Conservation (phyloP, 78 protist species). For the Pelomyxa schiedti region DNA sequence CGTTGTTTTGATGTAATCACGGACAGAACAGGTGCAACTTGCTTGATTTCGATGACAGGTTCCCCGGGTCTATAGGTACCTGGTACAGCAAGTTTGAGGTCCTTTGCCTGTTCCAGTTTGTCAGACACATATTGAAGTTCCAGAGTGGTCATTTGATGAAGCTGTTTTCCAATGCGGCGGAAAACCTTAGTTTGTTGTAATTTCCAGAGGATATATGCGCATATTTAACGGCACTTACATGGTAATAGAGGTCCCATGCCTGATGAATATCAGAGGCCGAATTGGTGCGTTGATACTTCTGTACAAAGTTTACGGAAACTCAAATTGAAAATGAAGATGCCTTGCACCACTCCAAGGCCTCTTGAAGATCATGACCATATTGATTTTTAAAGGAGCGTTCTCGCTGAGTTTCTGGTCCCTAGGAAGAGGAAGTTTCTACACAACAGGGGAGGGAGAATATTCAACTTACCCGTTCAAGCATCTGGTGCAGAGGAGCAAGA, state of each 20-base stretch:
- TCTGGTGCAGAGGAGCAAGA: conserved; percentile 80
- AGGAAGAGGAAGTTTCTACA: conserved; percentile 35
- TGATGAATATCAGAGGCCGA: conserved; percentile 55
- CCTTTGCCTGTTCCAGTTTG: conserved; percentile 32
- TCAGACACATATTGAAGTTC: conserved; percentile 88
- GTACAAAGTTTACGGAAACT: too few species aligned
- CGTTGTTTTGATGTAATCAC: conserved; percentile 96
- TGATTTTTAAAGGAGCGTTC: conserved; percentile 81
- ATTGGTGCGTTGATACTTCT: conserved; percentile 44
- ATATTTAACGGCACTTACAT: too few species aligned
- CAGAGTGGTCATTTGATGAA: conserved; percentile 70
- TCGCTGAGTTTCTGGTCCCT: conserved; percentile 77
- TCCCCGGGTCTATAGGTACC: conserved; percentile 70
- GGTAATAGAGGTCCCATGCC: conserved; percentile 96
- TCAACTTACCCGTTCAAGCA: too few species aligned
- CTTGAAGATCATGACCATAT: conserved; percentile 77
- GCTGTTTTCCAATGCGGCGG: conserved; percentile 75
- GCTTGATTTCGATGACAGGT: conserved; percentile 63
- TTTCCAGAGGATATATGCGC: too few species aligned
- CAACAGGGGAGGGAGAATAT: conserved; percentile 40
- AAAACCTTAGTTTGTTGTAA: too few species aligned
- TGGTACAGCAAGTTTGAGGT: conserved; percentile 93
- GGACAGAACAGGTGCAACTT: conserved; percentile 57
- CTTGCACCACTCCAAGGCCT: conserved; percentile 78
- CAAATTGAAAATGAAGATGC: too few species aligned